Evolutionary conservation across 176 grass and related monocot species (phyloP), one percentile per base, ranked within the genome.

Genomic region (Avena eriantha): DNA sequence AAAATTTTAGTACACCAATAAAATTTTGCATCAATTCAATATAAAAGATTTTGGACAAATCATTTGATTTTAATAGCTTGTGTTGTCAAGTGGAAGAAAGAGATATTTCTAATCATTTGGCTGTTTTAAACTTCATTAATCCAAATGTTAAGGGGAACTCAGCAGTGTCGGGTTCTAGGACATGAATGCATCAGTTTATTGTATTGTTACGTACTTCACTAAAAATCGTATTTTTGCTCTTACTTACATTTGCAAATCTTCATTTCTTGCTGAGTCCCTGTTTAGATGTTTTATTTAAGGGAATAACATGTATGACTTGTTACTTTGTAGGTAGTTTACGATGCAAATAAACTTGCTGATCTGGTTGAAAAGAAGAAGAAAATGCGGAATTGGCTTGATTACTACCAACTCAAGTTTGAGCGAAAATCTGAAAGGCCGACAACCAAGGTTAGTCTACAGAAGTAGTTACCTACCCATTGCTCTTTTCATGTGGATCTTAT

Each of bases 341-440:
- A 99, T 75, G 92, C 97, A 90, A 99, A 99, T 76, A 96, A 91
- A 63, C 92, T 99, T 90, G 85, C 85, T 69, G 85, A 93, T 80
- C 77, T 99, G 64, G 97, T 99, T 35, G 86, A 99, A 80, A 84
- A 96, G 90, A 99, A 94, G 83, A 96, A 94, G 80, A 86, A 94
- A 73, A 90, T 94, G 88, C 89, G 59, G 89, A 99, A 99, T 57
- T 96, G 94, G 97, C 85, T 92, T 19, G 94, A 99, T 76, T 99
- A 90, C 69, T 99, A 99, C 80, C 76, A 82, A 82, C 77, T 94
- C 65, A 96, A 99, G 88, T 87, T 91, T 88, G 94, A 94, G 68
- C 79, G 97, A 82, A 94, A 87, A 84, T 87, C 85, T 31, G 46
- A 73, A 55, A 96, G 81, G 66, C 97, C 97, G 12, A 96, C 90